Conservation (phyloP, 2,329 filamentous ascomycete species). For the Salinomyces thailandicus region DNA sequence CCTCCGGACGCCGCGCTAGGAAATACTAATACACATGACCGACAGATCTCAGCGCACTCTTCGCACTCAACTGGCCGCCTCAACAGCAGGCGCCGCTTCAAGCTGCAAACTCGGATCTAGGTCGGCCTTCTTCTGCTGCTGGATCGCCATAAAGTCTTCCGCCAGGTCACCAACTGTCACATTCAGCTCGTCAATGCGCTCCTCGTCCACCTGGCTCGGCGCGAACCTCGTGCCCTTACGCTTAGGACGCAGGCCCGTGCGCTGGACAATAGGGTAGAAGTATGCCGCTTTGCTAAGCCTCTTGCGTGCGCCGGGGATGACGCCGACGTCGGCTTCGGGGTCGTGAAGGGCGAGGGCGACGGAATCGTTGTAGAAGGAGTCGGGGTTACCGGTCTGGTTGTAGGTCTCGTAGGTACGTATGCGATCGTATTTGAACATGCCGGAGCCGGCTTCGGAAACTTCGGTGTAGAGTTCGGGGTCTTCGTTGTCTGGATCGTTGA, state of each 20-base stretch:
- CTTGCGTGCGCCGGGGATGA: constrained; percentile 27
- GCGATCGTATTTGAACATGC: constrained; percentile 45
- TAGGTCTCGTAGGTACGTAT: constrained; percentile 52
- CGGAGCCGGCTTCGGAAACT: constrained; percentile 17
- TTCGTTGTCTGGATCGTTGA: constrained; percentile 43
- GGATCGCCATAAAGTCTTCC: constrained; percentile 3
- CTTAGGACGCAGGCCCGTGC: constrained; percentile 42
- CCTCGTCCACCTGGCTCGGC: constrained; percentile 13
- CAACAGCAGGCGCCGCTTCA: not conserved
- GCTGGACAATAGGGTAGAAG: constrained; percentile 50
- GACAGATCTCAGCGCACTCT: not conserved
- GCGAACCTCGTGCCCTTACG: constrained; percentile 39
- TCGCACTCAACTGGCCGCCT: not conserved
- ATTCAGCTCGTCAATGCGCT: constrained; percentile 16
- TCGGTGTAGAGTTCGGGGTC: constrained; percentile 42
- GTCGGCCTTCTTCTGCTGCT: constrained; percentile 4
- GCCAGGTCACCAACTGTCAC: constrained; percentile 13
- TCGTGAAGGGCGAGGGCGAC: constrained; percentile 50
- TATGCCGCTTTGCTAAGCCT: constrained; percentile 45
- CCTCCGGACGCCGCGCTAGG: not conserved
- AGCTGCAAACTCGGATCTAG: constrained; percentile 10
- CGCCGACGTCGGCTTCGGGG: constrained; percentile 27
- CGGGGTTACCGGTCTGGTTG: constrained; percentile 40
- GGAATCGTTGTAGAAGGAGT: constrained; percentile 44
- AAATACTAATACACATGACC: not conserved